phyloP scores from a whole-genome alignment of 139 green algal genomes.

The Picochlorum sp. region DNA sequence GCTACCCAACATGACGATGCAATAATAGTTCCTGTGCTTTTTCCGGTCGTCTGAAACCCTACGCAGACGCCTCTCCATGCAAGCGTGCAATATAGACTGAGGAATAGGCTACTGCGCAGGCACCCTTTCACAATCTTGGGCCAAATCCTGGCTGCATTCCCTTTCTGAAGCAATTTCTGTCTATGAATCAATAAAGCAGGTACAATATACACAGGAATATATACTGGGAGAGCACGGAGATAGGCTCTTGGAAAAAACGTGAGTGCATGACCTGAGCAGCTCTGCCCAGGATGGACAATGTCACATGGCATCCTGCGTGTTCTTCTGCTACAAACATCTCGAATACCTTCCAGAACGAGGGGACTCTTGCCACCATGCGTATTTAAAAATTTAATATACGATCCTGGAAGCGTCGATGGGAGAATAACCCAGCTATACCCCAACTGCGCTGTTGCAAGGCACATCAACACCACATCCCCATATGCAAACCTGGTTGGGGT shows the following conservation, averaged over 20 bases:
- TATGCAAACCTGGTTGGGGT: constrained; percentile 52
- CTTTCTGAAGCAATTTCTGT: constrained; percentile 40
- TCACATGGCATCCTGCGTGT: constrained; percentile 29
- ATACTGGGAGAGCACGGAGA: constrained; percentile 62
- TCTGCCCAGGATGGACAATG: constrained; percentile 57
- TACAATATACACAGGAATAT: constrained; percentile 59
- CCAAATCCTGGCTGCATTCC: constrained; percentile 40
- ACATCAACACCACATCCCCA: constrained; percentile 81
- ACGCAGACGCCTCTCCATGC: constrained; percentile 62
- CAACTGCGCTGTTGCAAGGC: constrained; percentile 38
- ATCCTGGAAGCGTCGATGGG: constrained; percentile 54
- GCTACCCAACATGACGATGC: constrained; percentile 39
- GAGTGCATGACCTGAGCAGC: constrained; percentile 39
- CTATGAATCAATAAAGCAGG: constrained; percentile 82
- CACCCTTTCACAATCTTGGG: constrained; percentile 51
- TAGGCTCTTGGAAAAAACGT: constrained; percentile 57
- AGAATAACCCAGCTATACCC: constrained; percentile 70
- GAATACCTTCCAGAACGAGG: constrained; percentile 9
- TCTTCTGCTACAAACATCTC: constrained; percentile 17
- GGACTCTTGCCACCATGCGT: constrained; percentile 58
- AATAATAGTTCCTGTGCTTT: constrained; percentile 38
- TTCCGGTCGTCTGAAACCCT: constrained; percentile 21
- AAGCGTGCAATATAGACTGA: constrained; percentile 67
- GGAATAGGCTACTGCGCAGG: constrained; percentile 72
- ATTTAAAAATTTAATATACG: constrained; percentile 80